A percentile compares a stretch with the other conserved stretches of the same genome.
Conservation (phyloP, 108 stramenopile genomes). For the Stephanodiscus minutulus region DNA sequence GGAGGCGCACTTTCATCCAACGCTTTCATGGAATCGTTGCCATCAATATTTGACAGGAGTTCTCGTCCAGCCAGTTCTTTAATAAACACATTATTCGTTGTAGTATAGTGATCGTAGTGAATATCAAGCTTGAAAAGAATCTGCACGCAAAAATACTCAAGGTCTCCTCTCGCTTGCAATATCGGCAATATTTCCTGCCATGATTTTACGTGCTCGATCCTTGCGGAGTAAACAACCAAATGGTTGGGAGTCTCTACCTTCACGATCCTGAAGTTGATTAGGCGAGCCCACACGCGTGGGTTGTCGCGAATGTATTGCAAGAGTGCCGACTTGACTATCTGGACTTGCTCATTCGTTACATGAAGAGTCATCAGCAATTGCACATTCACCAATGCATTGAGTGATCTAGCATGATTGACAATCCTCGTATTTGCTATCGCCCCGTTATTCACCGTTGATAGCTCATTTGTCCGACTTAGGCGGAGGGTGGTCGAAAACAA, state of each 20-base stretch:
- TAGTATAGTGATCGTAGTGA: constrained; percentile 23
- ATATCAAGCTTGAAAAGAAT: constrained; percentile 54
- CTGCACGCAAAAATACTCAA: constrained; percentile 52
- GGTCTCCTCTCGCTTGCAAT: constrained; percentile 51
- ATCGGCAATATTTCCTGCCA: constrained; percentile 71
- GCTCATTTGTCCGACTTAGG: constrained; percentile 68
- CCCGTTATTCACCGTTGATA: constrained; percentile 72
- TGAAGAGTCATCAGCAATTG: constrained; percentile 45
- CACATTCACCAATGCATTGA: constrained; percentile 60
- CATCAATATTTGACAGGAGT: not conserved
- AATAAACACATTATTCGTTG: not conserved
- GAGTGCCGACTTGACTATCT: constrained; percentile 54
- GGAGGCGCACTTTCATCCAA: not conserved
- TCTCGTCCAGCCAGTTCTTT: not conserved
- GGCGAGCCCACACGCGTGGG: constrained; percentile 62
- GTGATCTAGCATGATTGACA: constrained; percentile 70
- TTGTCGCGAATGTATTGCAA: constrained; percentile 62
- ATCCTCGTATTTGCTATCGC: constrained; percentile 60
- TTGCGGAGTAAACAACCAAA: constrained; percentile 45
- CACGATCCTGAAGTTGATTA: constrained; percentile 60
- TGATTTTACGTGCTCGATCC: constrained; percentile 58
- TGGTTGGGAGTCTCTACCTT: constrained; percentile 55
- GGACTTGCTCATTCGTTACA: constrained; percentile 57
- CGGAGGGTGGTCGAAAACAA: constrained; percentile 74
- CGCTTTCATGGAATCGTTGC: no score